A percentile compares a stretch with the other conserved stretches of the same genome.
phyloP scores from a whole-genome alignment of 2,329 filamentous ascomycete genomes.

The Colletotrichum ledebouriae region DNA sequence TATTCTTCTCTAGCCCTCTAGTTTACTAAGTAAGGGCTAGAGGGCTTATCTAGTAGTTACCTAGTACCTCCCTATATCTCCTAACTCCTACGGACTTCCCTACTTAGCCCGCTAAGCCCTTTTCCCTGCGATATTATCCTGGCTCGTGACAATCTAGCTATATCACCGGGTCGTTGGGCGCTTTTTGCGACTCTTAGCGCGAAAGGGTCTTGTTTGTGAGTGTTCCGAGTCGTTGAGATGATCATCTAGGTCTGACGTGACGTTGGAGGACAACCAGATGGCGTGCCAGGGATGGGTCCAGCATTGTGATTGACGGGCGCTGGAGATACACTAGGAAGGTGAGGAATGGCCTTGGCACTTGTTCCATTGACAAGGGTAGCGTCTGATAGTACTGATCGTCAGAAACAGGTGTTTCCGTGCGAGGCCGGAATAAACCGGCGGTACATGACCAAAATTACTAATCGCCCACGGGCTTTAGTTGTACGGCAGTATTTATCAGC shows the following conservation, averaged over 20 bases:
- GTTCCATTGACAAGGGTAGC: neutral
- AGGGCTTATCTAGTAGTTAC: no score
- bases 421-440: neutral
- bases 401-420: neutral
- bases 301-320: conserved; percentile 4
- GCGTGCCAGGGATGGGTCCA: conserved; percentile 3
- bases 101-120: no score
- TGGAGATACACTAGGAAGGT: conserved; percentile 4
- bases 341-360: neutral
- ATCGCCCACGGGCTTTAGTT: conserved; percentile 18
- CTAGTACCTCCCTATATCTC: no score
- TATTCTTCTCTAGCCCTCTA: no score
- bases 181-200: neutral
- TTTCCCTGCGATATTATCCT: no score
- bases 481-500: conserved; percentile 36
- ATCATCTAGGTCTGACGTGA: conserved; percentile 28
- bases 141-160: no score
- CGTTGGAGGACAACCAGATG: conserved; percentile 18
- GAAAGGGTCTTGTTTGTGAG: neutral
- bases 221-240: neutral
- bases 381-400: neutral
- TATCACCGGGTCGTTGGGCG: conserved; percentile 19
- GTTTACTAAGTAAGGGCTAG: no score
- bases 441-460: conserved; percentile 20
- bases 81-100: no score